Percentiles rank a stretch among this genome's conserved stretches.
phyloP scores from a whole-genome alignment of 2,329 filamentous ascomycete species.

The Talaromyces islandicus region DNA sequence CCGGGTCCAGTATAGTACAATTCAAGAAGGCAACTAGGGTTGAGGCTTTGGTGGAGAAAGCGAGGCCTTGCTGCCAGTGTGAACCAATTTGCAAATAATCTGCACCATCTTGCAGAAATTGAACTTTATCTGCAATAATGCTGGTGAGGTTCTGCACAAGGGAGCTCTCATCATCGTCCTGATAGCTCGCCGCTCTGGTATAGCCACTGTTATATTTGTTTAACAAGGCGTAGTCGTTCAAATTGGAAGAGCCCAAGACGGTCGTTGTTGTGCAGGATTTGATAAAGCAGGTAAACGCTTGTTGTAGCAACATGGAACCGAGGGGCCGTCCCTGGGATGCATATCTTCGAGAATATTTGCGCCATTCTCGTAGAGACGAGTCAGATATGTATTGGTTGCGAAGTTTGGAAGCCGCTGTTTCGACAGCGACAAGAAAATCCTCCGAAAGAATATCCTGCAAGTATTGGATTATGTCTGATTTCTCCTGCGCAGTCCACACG shows the following conservation, averaged over 20 bases:
- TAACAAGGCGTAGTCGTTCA: conserved; percentile 61
- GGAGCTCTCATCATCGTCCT: conserved; percentile 31
- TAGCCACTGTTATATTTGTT: conserved; percentile 58
- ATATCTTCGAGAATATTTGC: conserved; percentile 77
- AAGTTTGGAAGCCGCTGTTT: conserved; percentile 84
- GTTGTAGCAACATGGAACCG: conserved; percentile 84
- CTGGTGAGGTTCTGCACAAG: conserved; percentile 57
- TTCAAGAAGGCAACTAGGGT: conserved; percentile 79
- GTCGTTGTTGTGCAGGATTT: conserved; percentile 72
- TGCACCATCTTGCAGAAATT: conserved; percentile 76
- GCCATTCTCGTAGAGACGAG: conserved; percentile 73
- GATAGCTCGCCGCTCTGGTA: conserved; percentile 1
- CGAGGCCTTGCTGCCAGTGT: conserved; percentile 77
- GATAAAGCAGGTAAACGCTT: conserved; percentile 80
- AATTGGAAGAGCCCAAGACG: conserved; percentile 55
- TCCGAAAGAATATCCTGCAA: conserved; percentile 73
- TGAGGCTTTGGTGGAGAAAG: conserved; percentile 77
- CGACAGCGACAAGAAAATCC: conserved; percentile 75
- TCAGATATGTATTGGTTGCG: conserved; percentile 68
- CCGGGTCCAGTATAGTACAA: conserved; percentile 75
- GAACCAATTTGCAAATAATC: conserved; percentile 87
- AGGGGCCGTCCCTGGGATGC: conserved; percentile 71
- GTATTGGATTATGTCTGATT: conserved; percentile 65
- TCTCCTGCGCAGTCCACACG: conserved; percentile 74
- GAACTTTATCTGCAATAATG: conserved; percentile 76